phyloP scores from a whole-genome alignment of 169 alveolate genomes.

The Plasmodium vinckei region DNA sequence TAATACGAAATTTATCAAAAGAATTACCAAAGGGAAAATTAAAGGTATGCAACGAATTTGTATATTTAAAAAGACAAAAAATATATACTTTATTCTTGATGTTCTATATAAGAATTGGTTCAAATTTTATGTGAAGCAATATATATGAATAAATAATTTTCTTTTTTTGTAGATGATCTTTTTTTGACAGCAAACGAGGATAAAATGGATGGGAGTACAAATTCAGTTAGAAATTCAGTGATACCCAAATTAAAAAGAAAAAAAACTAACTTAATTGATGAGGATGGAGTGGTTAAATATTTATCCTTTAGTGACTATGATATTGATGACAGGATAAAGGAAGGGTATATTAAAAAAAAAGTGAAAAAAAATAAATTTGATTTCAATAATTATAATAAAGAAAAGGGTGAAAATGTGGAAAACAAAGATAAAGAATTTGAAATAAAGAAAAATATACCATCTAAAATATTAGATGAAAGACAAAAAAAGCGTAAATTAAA shows the following conservation, averaged over 20 bases:
- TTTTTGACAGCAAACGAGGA: constrained; percentile 47
- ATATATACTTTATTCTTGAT: neutral
- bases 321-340: constrained; percentile 61
- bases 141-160: neutral
- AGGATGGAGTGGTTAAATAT: neutral
- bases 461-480: constrained; percentile 3
- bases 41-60: neutral
- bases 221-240: constrained; percentile 2
- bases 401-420: neutral
- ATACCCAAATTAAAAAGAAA: constrained; percentile 9
- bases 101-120: too few species aligned
- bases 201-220: constrained; percentile 17
- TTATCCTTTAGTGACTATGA: constrained; percentile 58
- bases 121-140: neutral
- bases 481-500: neutral
- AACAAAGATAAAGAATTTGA: neutral
- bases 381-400: neutral
- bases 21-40: neutral
- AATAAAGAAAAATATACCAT: neutral
- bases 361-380: neutral
- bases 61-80: neutral
- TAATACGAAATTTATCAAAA: constrained; percentile 4
- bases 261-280: constrained; percentile 1
- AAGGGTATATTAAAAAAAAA: constrained; percentile 9
- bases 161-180: constrained; percentile 23